A percentile compares a stretch with the other conserved stretches of the same genome.
phyloP scores from a whole-genome alignment of 2,329 filamentous ascomycete species.

The Dichotomopilus funicola region DNA sequence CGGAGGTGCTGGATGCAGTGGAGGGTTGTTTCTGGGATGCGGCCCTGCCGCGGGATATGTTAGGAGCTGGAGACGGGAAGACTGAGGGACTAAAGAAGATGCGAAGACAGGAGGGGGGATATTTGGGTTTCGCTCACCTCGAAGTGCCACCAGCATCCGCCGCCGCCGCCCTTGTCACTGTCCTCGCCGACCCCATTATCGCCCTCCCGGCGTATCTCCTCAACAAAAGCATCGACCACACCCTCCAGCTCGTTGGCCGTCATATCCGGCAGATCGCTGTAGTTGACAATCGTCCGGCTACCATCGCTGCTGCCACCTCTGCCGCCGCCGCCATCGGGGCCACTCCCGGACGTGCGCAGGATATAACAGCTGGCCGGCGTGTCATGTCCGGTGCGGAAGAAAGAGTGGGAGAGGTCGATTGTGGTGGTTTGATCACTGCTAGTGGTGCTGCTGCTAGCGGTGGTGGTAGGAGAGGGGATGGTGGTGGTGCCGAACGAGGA shows the following conservation, averaged over 20 bases:
- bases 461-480: not conserved
- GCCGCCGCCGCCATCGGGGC: too few relatives aligned
- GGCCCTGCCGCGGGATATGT: conserved; percentile 41
- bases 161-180: too few relatives aligned
- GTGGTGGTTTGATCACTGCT: conserved; percentile 16
- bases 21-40: conserved; percentile 54
- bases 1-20: conserved; percentile 54
- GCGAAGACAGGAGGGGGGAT: not conserved
- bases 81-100: not conserved
- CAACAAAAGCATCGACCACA: conserved; percentile 35
- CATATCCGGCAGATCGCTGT: conserved; percentile 64
- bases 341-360: conserved; percentile 50
- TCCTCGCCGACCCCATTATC: too few relatives aligned
- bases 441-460: not conserved
- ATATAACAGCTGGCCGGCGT: conserved; percentile 65
- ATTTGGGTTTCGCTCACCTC: conserved; percentile 43
- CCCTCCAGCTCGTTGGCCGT: conserved; percentile 51
- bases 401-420: conserved; percentile 48
- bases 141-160: conserved; percentile 61
- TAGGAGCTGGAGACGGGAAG: not conserved
- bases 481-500: conserved; percentile 43
- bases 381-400: conserved; percentile 48
- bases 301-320: conserved; percentile 25
- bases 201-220: not conserved
- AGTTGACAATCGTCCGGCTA: conserved; percentile 64